Evolutionary conservation across 176 grass and related monocot genomes (phyloP).

Genomic region (Tuctoria greenei): DNA sequence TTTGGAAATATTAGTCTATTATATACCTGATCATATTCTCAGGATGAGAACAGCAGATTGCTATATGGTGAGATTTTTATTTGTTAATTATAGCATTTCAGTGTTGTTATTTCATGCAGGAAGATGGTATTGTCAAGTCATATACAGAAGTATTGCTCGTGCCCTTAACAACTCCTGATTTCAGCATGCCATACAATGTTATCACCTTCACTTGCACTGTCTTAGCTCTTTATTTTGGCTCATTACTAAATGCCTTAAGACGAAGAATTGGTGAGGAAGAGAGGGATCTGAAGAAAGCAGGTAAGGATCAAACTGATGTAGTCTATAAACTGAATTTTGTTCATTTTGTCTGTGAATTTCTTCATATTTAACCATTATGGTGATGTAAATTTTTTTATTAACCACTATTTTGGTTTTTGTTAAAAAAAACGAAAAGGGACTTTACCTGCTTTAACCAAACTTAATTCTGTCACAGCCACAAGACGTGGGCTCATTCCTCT

Average conservation of each 20-base stretch:
- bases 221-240: constrained; percentile 91
- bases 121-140: constrained; percentile 65
- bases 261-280: constrained; percentile 85
- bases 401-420: not conserved
- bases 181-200: constrained; percentile 99
- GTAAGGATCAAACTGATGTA: constrained; percentile 29
- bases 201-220: constrained; percentile 98
- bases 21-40: not conserved
- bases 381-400: not conserved
- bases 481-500: constrained; percentile 36
- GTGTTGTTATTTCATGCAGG: constrained; percentile 50
- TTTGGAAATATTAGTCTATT: constrained; percentile 18
- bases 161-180: constrained; percentile 98
- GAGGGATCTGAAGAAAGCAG: constrained; percentile 62
- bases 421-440: not conserved
- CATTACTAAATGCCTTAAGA: constrained; percentile 84
- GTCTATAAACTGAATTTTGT: too few relatives aligned
- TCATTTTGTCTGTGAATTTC: not conserved
- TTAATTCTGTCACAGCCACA: constrained; percentile 25
- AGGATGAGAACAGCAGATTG: not conserved
- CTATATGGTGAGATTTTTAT: not conserved
- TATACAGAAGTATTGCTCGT: constrained; percentile 98
- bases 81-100: not conserved
- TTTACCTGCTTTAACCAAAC: constrained; percentile 4
- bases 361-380: not conserved